A percentile compares a stretch with the other conserved stretches of the same genome.
Conservation (phyloP, 495 filamentous ascomycete species). For the Lasiosphaeria miniovina region DNA sequence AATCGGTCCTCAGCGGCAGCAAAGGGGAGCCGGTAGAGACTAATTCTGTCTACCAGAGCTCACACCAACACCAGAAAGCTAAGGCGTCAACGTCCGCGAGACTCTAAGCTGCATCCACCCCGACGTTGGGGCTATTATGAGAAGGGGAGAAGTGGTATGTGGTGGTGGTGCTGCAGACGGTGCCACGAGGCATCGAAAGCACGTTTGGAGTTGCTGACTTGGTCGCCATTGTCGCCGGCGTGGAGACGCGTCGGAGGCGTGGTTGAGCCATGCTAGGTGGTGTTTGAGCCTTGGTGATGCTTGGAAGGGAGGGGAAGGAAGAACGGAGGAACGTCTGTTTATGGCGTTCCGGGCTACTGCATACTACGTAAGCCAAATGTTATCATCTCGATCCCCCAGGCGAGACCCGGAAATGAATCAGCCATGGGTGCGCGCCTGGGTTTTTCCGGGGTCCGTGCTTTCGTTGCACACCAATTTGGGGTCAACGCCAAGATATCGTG, state of each 20-base stretch:
- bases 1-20: not conserved
- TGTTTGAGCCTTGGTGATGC: conserved; percentile 6
- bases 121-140: conserved; percentile 70
- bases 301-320: not conserved
- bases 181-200: not conserved
- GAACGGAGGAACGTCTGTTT: conserved; percentile 7
- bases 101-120: conserved; percentile 49
- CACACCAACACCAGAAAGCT: not conserved
- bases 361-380: too few relatives aligned
- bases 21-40: not conserved
- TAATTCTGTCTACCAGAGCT: not conserved
- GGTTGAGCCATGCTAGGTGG: conserved; percentile 27
- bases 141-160: conserved; percentile 12
- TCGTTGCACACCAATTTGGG: too few relatives aligned
- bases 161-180: not conserved
- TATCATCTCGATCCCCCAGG: too few relatives aligned
- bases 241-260: conserved; percentile 11
- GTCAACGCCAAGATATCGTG: too few relatives aligned
- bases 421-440: too few relatives aligned
- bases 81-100: conserved; percentile 12
- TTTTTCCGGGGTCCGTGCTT: too few relatives aligned
- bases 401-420: too few relatives aligned
- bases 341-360: not conserved
- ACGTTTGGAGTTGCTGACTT: conserved; percentile 23
- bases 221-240: conserved; percentile 28